These are phyloP conservation scores for Cordyceps farinosa DNA, from an alignment of 2,329 filamentous ascomycete genomes.

Conservation along the genomic window DNA sequence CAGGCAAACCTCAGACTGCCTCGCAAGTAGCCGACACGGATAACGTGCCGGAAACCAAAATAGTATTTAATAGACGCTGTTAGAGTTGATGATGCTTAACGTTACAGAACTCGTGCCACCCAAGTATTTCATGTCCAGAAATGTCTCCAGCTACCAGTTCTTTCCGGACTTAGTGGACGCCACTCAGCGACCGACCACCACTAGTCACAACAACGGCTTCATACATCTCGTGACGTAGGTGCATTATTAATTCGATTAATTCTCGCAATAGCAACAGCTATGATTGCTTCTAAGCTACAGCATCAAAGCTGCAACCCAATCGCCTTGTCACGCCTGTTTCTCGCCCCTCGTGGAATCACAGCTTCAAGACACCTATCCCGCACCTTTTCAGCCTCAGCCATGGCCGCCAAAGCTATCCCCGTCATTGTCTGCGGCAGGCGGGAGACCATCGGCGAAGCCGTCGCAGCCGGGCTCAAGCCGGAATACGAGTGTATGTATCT, in stretches of 20 bases:
- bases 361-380: neutral
- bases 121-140: neutral
- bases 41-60: neutral
- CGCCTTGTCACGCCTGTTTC: neutral
- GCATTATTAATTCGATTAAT: neutral
- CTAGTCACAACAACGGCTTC: neutral
- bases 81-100: neutral
- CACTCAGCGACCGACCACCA: neutral
- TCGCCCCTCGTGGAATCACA: neutral
- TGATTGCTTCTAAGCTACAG: neutral
- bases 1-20: constrained; percentile 45
- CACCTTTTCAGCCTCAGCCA: neutral
- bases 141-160: neutral
- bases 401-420: constrained; percentile 10
- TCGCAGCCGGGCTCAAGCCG: constrained; percentile 2
- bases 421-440: constrained; percentile 17
- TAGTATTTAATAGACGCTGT: neutral
- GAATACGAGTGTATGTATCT: constrained; percentile 15
- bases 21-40: constrained; percentile 24
- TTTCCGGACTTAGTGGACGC: neutral
- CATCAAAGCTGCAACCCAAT: neutral
- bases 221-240: neutral
- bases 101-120: neutral
- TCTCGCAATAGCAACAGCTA: neutral
- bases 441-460: constrained; percentile 11